Base-by-base conservation (phyloP, 805 yeast species). In the Torulaspora quercuum region DNA sequence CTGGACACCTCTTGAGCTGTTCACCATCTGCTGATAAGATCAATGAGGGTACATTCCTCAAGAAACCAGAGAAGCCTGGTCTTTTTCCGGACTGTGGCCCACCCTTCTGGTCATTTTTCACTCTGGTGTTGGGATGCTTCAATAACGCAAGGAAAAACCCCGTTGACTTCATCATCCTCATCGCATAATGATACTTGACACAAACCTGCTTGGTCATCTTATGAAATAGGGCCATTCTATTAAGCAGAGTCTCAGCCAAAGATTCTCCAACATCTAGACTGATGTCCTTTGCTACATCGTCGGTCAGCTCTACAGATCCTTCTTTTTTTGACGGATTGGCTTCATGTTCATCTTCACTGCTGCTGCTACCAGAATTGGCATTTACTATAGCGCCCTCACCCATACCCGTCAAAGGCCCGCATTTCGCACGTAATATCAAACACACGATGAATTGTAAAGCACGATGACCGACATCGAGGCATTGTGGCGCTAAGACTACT, bases 151-250 rank as follows among this genome's bases (percentile, higher is more conserved):
- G 58, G 33, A 68, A 68, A 41, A 68, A 68, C 1, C 65, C 64
- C 2, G 68, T 67, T 6, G 83, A 80, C 48, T 78, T 80, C 23
- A 75, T 67, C 53, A 81, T 69, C 58, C 82, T 72, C 78, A 80
- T 78, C 2, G 87, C 82, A 52, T 78, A 79, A 40, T 76, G 77
- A 52, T 79, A 81, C 44, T 76, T 68, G 16, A 63, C 66, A 13
- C 84, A 75, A 22, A 82, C 58, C 25, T 67, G 65, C 61, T 68
- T 57, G 40, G 68, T 47, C 60, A 71, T 31, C 41, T 53, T 42
- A 49, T 64, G 60, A 45, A 73, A 75, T 11, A 55, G 50, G 22
- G 64, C 67, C 68, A 69, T 65, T 37, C 70, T 70, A 5, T 54
- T 54, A 31, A 64, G 50, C 11, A 70, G 51, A 7, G 61, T 53